Base-by-base conservation (phyloP, 2,329 filamentous ascomycete species). In the Colletotrichum sp. region DNA sequence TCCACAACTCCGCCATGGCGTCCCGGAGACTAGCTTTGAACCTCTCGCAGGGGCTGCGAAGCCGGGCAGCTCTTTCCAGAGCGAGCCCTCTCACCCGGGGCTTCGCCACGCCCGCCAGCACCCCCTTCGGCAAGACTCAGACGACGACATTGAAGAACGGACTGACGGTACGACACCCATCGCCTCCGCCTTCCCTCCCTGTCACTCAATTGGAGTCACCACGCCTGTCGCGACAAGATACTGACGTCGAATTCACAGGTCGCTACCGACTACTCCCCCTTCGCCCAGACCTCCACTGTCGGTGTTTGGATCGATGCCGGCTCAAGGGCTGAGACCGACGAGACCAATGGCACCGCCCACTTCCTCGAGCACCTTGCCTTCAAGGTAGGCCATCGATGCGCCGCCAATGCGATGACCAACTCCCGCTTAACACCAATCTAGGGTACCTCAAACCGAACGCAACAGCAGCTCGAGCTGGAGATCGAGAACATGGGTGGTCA, bases 401-500 rank as follows among this genome's bases (percentile, higher is more conserved):
- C 73, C 58, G 55, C 38, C 62, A 55, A 73, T 30, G 18, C 62
- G 52, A 73, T 70, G 48, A 48, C 28, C 18, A 18, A 60, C 18
- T 18, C 24, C 21, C 28, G 62, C 66, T 76, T 66, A 76, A 48
- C 30, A 38, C 21, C 38, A 24, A 34, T 55, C 18, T 70, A 96
- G 96, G 97, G 97, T 82, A 99, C 97, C 80, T 91, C 94, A 87
- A 98, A 94, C 90, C 93, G 97, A 87, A 96, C 94, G 79, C 97
- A 99, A 88, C 94, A 97, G 86, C 97, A 99, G 89, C 91, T 99
- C 85, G 97, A 99, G 90, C 93, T 99, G 79, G 97, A 99, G 91
- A 98, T 99, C 84, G 97, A 99, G 92, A 99, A 99, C 90, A 98
- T 99, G 95, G 97, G 97, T 86, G 97, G 95, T 79, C 97, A 99